Evolutionary conservation across 2,329 filamentous ascomycete species (phyloP).

Genomic region (Fonsecaea monophora): DNA sequence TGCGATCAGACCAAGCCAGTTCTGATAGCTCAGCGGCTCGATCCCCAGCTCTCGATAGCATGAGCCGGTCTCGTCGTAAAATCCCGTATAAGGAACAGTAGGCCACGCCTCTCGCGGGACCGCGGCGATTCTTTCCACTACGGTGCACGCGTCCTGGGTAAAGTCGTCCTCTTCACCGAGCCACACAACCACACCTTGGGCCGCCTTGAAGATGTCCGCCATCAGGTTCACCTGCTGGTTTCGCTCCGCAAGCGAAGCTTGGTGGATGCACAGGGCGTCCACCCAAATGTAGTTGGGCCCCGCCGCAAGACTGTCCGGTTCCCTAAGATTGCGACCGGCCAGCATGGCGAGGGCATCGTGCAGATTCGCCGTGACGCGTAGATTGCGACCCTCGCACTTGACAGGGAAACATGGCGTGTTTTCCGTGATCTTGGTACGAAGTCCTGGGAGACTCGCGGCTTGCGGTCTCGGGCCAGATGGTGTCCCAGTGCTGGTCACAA

Average conservation of each 20-base stretch:
- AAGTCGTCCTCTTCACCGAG: conserved; percentile 25
- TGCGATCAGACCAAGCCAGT: conserved; percentile 23
- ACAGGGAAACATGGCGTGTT: conserved; percentile 19
- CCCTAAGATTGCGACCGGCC: not conserved
- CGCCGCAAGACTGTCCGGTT: not conserved
- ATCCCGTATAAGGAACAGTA: not conserved
- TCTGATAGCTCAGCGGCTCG: conserved; percentile 12
- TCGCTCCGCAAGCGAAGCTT: conserved; percentile 31
- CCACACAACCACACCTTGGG: conserved; percentile 20
- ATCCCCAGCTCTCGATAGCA: conserved; percentile 10
- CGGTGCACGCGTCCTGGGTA: conserved; percentile 8
- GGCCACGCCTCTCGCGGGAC: not conserved
- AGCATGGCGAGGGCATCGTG: conserved; percentile 18
- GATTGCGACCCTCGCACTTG: conserved; percentile 18
- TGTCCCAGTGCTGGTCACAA: not conserved
- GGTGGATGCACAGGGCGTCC: conserved; percentile 38
- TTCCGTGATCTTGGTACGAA: conserved; percentile 11
- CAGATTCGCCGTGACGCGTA: conserved; percentile 20
- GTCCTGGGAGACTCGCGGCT: not conserved
- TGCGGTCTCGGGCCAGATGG: not conserved
- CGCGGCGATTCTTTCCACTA: conserved; percentile 1
- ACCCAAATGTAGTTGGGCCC: conserved; percentile 30
- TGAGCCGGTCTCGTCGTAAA: conserved; percentile 1
- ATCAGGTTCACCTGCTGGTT: conserved; percentile 33
- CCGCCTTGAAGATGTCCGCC: conserved; percentile 30